phyloP scores from a whole-genome alignment of 2,329 filamentous ascomycete species.

The Phyllosticta paracitricarpa region DNA sequence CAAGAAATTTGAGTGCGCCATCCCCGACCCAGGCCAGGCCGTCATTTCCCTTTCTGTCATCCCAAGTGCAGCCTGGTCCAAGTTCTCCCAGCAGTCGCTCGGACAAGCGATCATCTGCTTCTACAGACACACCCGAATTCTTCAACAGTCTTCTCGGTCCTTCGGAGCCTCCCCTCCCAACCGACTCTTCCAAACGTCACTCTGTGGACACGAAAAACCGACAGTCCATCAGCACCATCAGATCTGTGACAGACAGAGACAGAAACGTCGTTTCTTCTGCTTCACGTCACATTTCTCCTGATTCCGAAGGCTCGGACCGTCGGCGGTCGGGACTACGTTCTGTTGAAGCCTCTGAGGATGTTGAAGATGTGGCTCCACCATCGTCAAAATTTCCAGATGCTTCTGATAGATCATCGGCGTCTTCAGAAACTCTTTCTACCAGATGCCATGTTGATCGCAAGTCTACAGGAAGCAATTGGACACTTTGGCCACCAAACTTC shows the following conservation, averaged over 20 bases:
- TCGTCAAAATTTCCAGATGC: conserved; percentile 3
- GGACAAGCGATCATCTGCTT: background rate
- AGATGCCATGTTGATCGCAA: conserved; percentile 4
- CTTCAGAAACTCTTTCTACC: conserved; percentile 7
- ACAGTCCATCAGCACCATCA: background rate
- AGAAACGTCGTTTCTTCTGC: background rate
- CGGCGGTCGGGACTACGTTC: background rate
- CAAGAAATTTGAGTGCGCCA: conserved; percentile 1
- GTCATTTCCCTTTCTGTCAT: conserved; percentile 1
- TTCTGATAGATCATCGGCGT: conserved; percentile 7
- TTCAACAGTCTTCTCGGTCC: background rate
- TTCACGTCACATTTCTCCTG: background rate
- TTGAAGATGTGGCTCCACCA: background rate
- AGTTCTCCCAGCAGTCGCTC: background rate
- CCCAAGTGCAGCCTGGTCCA: conserved; percentile 3
- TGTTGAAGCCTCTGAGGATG: conserved; percentile 1
- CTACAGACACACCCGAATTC: conserved; percentile 1
- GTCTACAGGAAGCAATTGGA: conserved; percentile 8
- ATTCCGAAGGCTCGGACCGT: background rate
- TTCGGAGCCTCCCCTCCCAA: background rate
- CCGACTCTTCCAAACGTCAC: background rate
- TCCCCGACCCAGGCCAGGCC: conserved; percentile 3
- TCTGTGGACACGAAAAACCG: background rate
- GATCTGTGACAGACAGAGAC: conserved; percentile 1
- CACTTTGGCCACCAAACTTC: conserved; percentile 1